Conservation (phyloP, 164 flowering plant genomes). For the Brasenia schreberi region DNA sequence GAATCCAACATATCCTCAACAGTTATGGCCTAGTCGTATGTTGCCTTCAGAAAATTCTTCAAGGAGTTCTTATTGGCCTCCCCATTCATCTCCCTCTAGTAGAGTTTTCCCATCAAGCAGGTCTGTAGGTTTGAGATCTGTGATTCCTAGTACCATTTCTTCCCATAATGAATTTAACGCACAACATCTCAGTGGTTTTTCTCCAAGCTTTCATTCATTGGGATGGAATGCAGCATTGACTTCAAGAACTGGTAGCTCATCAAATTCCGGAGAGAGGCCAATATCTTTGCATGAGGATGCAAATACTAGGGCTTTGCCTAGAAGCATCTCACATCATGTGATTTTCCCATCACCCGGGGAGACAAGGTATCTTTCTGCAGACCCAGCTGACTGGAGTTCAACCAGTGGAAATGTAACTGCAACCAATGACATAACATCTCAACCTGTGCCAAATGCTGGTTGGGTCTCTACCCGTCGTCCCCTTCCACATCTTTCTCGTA, state of each 20-base stretch:
- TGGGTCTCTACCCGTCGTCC: slow-evolving; percentile 30
- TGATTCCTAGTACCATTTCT: slow-evolving; percentile 13
- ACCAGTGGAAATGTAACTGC: slow-evolving; percentile 28
- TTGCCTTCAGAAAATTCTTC: slow-evolving; percentile 13
- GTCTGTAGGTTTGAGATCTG: slow-evolving; percentile 22
- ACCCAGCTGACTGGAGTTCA: slow-evolving; percentile 25
- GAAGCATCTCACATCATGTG: slow-evolving; percentile 43
- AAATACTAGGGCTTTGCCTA: slow-evolving; percentile 23
- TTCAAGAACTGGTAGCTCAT: slow-evolving; percentile 29
- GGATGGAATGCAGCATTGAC: slow-evolving; percentile 29
- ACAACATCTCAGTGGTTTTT: slow-evolving; percentile 14
- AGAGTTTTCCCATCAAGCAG: not conserved
- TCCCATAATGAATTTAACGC: slow-evolving; percentile 18
- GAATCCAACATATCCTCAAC: slow-evolving; percentile 16
- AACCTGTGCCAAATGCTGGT: slow-evolving; percentile 22
- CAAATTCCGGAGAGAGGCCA: slow-evolving; percentile 23
- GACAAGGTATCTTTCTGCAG: slow-evolving; percentile 22
- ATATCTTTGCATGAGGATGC: slow-evolving; percentile 20
- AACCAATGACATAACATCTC: slow-evolving; percentile 41
- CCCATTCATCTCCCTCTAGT: not conserved
- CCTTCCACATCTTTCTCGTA: slow-evolving; percentile 27
- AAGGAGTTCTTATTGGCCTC: not conserved
- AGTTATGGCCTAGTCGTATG: slow-evolving; percentile 20
- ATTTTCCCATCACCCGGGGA: slow-evolving; percentile 33
- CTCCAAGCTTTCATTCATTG: slow-evolving; percentile 21